Conservation (phyloP, 306 rosid species). For the Medicago arabica region DNA sequence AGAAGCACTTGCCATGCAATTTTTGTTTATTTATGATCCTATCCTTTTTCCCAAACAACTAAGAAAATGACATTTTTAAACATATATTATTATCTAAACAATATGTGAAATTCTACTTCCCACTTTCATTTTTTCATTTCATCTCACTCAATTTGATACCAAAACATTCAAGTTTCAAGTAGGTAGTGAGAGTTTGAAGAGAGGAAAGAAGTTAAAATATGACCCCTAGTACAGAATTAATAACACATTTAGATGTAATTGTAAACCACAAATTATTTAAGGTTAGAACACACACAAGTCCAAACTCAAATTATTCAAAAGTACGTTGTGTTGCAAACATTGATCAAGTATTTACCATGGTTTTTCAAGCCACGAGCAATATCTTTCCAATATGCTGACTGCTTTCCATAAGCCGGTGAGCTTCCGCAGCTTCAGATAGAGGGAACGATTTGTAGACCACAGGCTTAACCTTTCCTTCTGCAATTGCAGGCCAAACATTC, state of each 20-base stretch:
- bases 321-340: neutral
- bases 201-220: neutral
- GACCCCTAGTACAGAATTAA: neutral
- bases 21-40: too few species aligned
- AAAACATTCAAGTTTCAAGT: too few species aligned
- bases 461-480: slow-evolving; percentile 74
- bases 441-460: slow-evolving; percentile 66
- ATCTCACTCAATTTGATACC: neutral
- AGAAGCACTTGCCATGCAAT: too few species aligned
- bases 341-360: neutral
- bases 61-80: too few species aligned
- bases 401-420: slow-evolving; percentile 75
- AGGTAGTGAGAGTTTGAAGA: neutral
- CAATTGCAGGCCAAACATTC: slow-evolving; percentile 95
- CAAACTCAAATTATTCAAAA: slow-evolving; percentile 12
- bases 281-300: neutral
- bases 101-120: too few species aligned
- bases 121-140: neutral
- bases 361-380: slow-evolving; percentile 60
- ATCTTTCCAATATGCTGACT: slow-evolving; percentile 84
- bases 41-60: too few species aligned
- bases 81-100: too few species aligned
- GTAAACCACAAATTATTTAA: slow-evolving; percentile 2
- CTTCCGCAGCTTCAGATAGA: slow-evolving; percentile 74
- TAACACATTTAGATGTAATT: neutral